Base-by-base conservation (phyloP, 75 land plant genomes). In the Larix kaempferi region DNA sequence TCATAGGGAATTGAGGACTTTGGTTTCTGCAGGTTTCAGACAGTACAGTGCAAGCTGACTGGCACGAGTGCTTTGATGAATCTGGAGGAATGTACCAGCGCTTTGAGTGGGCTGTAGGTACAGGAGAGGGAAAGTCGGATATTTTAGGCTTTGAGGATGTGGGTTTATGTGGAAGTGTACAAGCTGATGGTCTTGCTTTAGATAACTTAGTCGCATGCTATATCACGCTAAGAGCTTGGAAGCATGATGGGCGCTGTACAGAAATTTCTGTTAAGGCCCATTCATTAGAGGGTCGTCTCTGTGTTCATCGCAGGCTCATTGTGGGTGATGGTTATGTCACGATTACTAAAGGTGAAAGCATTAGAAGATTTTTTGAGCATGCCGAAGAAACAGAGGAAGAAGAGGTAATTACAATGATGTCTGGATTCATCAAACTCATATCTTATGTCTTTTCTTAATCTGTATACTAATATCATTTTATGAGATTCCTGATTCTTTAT, bases 321-420 rank as follows among this genome's bases (percentile, higher is more conserved):
- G 94, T 98, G 57, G 99, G 99, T 16, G 99, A 98, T 87, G 99
- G 99, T 8, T 87, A 37, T 93, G 98, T 98, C 11, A 85, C 92
- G 17, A 98, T 98, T 17, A 91, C 94, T 14, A 89, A 89, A 75
- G 99, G 99, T 10, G 98, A 91, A 81, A 93, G 91, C 76, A 98
- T 98, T 27, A 90, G 89, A 81, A 84, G 87, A 71, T 98, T 98
- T 80, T 98, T 98, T 90, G 99, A 98, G 78, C 94, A 96, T 83
- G 99, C 99, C 13, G 99, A 98, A 78, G 99, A 98, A 83, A 93
- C 94, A 25, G 99, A 97, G 76, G 99, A 98, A 80, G 99, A 98
- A 80, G 99, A 98, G 94, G 99, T 92, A 84, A 39, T 67, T 14
- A 16, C 11, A 73, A 4, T 56, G 19, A 26, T 49, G 14, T 33